A percentile compares a stretch with the other conserved stretches of the same genome.
These are phyloP conservation scores for Fusarium illudens DNA, from an alignment of 2,329 filamentous ascomycete genomes.

Conservation along the genomic window DNA sequence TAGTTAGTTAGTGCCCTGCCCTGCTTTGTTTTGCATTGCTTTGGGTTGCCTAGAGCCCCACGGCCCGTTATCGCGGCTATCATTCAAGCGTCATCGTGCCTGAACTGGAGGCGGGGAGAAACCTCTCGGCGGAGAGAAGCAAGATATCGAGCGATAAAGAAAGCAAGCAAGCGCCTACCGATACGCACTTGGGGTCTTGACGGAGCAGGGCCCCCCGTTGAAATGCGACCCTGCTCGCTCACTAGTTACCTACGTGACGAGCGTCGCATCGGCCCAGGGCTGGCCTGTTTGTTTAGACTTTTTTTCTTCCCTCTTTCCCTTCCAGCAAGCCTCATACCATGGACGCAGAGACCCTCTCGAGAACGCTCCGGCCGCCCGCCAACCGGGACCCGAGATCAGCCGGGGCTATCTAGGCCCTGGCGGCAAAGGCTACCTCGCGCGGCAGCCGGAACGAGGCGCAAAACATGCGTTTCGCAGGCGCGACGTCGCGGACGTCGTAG, in stretches of 20 bases:
- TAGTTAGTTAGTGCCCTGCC: not conserved
- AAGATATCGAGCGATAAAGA: slow-evolving; percentile 29
- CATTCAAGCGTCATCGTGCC: slow-evolving; percentile 36
- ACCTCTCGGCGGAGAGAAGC: slow-evolving; percentile 2
- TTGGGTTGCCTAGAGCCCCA: slow-evolving; percentile 1
- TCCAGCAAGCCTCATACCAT: slow-evolving; percentile 10
- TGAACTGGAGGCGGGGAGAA: slow-evolving; percentile 13
- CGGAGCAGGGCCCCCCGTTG: not conserved
- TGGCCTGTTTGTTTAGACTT: slow-evolving; percentile 13
- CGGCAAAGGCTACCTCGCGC: slow-evolving; percentile 79
- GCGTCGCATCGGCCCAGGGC: slow-evolving; percentile 16
- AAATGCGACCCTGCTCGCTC: slow-evolving; percentile 23
- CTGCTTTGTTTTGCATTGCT: not conserved
- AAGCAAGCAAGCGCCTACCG: slow-evolving; percentile 3
- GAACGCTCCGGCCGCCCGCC: slow-evolving; percentile 18
- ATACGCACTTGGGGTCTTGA: not conserved
- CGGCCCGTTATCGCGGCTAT: slow-evolving; percentile 33
- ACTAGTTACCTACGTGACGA: slow-evolving; percentile 9
- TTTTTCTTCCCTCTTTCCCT: not conserved
- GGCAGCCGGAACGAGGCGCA: slow-evolving; percentile 93
- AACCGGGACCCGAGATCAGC: slow-evolving; percentile 22
- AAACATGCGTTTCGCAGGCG: slow-evolving; percentile 95
- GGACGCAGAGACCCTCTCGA: not conserved
- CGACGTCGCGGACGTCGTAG: slow-evolving; percentile 82
- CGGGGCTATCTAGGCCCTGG: slow-evolving; percentile 41